Evolutionary conservation across 495 filamentous ascomycete species (phyloP).

Genomic region (Podospora anserina): DNA sequence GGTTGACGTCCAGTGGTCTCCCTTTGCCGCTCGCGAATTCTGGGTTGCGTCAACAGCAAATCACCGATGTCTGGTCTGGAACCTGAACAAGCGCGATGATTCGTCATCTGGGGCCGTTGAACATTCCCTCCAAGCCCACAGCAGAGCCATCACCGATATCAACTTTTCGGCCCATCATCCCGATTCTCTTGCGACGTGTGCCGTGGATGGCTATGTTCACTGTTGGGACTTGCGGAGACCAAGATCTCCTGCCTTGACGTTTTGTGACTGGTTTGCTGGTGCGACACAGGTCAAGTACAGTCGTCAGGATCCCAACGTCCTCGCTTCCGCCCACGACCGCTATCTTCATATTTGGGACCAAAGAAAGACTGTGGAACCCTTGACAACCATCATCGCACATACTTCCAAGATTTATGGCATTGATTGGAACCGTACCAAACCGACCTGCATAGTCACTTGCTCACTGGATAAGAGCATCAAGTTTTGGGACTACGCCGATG

Average conservation of each 20-base stretch:
- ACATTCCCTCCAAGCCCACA: conserved; percentile 85
- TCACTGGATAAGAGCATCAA: conserved; percentile 91
- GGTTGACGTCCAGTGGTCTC: conserved; percentile 98
- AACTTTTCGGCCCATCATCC: conserved; percentile 94
- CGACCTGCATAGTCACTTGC: conserved; percentile 75
- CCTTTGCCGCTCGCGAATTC: conserved; percentile 81
- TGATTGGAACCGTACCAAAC: conserved; percentile 82
- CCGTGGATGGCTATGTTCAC: conserved; percentile 89
- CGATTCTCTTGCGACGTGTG: conserved; percentile 83
- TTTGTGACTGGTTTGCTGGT: conserved; percentile 92
- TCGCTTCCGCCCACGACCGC: conserved; percentile 87
- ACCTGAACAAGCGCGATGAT: conserved; percentile 70
- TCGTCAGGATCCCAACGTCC: conserved; percentile 74
- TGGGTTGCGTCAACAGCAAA: conserved; percentile 95
- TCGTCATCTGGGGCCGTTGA: conserved; percentile 73
- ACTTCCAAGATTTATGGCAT: conserved; percentile 95
- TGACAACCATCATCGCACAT: conserved; percentile 83
- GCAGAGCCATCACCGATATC: conserved; percentile 89
- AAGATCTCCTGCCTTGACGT: conserved; percentile 69
- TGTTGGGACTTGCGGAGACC: conserved; percentile 86
- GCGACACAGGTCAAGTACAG: conserved; percentile 97
- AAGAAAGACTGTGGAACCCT: conserved; percentile 70
- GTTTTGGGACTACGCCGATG: conserved; percentile 79
- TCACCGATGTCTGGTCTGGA: conserved; percentile 94
- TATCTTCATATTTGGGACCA: conserved; percentile 89